These are phyloP conservation scores for Fereydounia khargensis DNA, from an alignment of 1,284 basidiomycete genomes.

Conservation along the genomic window DNA sequence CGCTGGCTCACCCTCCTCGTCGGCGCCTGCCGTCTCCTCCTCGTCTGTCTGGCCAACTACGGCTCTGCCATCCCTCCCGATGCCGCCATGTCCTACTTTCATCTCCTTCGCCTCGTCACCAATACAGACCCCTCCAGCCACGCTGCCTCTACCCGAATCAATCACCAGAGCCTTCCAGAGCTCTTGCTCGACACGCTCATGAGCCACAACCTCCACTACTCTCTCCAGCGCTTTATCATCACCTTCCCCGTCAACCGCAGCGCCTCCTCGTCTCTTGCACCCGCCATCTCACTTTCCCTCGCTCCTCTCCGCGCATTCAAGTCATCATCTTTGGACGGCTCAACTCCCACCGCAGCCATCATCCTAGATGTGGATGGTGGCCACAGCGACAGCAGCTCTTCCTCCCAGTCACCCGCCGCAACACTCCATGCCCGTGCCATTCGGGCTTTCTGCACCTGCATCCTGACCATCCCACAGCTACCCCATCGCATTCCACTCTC, in stretches of 20 bases:
- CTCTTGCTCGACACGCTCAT: constrained; percentile 21
- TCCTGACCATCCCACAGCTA: constrained; percentile 33
- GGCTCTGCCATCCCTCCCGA: not conserved
- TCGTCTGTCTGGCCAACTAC: too few relatives aligned
- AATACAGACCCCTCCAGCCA: not conserved
- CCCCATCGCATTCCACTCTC: constrained; percentile 31
- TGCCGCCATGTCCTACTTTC: not conserved
- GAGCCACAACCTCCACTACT: constrained; percentile 13
- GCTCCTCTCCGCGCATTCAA: constrained; percentile 19
- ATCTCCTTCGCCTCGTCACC: not conserved
- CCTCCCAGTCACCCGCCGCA: too few relatives aligned
- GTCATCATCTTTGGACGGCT: too few relatives aligned
- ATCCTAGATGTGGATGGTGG: constrained; percentile 3
- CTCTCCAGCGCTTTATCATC: constrained; percentile 20
- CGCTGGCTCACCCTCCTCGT: too few relatives aligned
- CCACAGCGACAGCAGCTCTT: not conserved
- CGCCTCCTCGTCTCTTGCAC: constrained; percentile 5
- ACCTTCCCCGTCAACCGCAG: constrained; percentile 20
- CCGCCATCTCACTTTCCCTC: constrained; percentile 19
- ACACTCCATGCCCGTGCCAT: constrained; percentile 6
- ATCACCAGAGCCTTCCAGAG: too few relatives aligned
- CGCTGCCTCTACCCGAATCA: not conserved
- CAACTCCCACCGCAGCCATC: constrained; percentile 3
- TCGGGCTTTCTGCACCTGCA: constrained; percentile 18
- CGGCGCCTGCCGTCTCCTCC: too few relatives aligned